Base-by-base conservation (phyloP, 2,329 filamentous ascomycete genomes). In the Fusarium nodosum region DNA sequence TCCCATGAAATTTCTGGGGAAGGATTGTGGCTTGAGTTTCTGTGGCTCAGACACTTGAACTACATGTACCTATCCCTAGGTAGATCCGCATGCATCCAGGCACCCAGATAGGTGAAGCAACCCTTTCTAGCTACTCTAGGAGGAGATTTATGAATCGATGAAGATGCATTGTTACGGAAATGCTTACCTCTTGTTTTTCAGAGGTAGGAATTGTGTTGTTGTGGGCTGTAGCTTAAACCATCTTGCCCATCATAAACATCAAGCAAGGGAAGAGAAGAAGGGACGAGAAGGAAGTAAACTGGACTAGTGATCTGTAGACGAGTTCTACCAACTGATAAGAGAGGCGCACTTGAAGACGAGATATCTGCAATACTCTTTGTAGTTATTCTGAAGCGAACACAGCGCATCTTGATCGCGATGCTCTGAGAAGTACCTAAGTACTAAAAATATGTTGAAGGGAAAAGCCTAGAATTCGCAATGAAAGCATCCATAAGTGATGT, bases 1-100 rank as follows among this genome's bases (percentile, higher is more conserved):
- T 56, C 39, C 47, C 50, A 56, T 60, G 38, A 30, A 63, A 63
- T 34, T 67, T 64, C 66, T 70, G 66, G 66, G 66, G 66, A 63
- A 67, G 41, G 46, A 41, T 52, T 60, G 62, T 65, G 62, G 62
- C 60, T 64, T 42, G 33, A 12, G 12, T 9, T 34, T 24, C 18
- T 69, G 66, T 69, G 66, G 66, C 66, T 63, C 44, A 56, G 47
- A 51, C 18, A 47, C 51, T 30, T 28, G 28, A 51, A 56, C 59
- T 69, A 28, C 52, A 61, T 56, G 26, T 52, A 36, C 30, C 6
- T 31, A 31, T 5, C 30, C 9, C 26, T 34, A 18, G 9, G 33
- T 38, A n/a, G n/a, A n/a, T n/a, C n/a, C 7, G 18, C 34, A 38
- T 18, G 18, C n/a, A 44, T 51, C n/a, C 41, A 42, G 45, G 42